Base-by-base conservation (phyloP, 139 green algal species). In the Auxenochlorella pyrenoidosa region DNA sequence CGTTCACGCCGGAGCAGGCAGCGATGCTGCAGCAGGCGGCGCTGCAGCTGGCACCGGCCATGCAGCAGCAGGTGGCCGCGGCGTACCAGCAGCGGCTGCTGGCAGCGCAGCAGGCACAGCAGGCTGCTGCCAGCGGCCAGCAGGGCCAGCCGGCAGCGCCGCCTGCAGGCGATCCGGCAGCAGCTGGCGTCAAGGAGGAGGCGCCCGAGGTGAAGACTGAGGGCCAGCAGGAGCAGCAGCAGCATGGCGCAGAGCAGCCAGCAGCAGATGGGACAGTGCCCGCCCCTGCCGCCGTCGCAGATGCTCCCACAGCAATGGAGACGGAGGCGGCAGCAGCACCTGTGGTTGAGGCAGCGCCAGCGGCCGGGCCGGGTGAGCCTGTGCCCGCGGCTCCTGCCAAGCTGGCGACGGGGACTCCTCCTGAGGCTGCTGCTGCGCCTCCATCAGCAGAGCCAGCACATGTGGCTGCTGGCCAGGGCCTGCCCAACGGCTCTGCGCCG, bases 61-160 rank as follows among this genome's bases (percentile, higher is more conserved):
- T 60, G 81, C 63, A 86, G 81, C 81, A 77, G 8, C 81, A 86
- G 24, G 19, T 63, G 65, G 40, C 63, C 24, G 40, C 60, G 40
- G 65, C 40, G 38, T 72, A 59, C 63, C 63, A 73, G 60, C 30
- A 40, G 77, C 51, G 32, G 77, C 16, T 70, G 5, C 18, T 83
- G 51, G 26, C n/a, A 5, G 77, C n/a, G 34, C 77, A 68, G 77
- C 51, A 72, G 51, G 77, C 59, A 1, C 79, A 77, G 80, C 80
- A 40, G 63, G 58, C 58, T 65, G 75, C 75, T 63, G 75, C 19
- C 70, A 30, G 70, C 44, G 13, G 15, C 40, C 28, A 28, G 41
- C 75, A 68, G 66, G 30, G 51, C 47, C 83, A 28, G 44, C 71
- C 21, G 38, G 5, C 10, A 82, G 68, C 43, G 24, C 16, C 54